Evolutionary conservation across 257 asterid genomes (phyloP).

Genomic region (Phtheirospermum japonicum): DNA sequence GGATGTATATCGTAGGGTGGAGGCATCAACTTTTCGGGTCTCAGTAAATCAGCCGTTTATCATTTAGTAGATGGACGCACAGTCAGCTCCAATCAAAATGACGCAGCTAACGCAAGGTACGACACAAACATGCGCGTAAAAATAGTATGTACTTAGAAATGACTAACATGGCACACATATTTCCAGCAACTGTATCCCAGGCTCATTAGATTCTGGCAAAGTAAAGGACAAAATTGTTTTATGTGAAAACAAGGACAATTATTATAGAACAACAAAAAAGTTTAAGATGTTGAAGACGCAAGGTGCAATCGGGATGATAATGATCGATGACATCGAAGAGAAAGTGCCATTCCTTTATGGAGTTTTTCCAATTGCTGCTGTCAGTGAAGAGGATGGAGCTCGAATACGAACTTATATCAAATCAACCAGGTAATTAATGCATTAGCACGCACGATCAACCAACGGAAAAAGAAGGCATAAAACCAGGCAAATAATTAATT

Average conservation of each 20-base stretch:
- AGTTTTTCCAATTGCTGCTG: conserved; percentile 36
- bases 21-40: conserved; percentile 54
- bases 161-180: background rate
- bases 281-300: conserved; percentile 15
- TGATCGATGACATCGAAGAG: background rate
- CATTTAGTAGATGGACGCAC: conserved; percentile 54
- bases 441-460: too few species aligned
- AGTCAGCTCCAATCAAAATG: conserved; percentile 28
- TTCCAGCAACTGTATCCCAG: conserved; percentile 25
- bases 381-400: conserved; percentile 43
- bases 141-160: background rate
- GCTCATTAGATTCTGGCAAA: conserved; percentile 41
- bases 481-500: conserved; percentile 16
- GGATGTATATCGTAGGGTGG: conserved; percentile 59
- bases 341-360: conserved; percentile 33
- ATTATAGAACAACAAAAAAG: background rate
- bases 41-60: conserved; percentile 44
- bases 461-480: too few species aligned
- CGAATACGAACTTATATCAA: conserved; percentile 50
- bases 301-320: background rate
- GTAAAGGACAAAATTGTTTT: too few species aligned
- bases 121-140: too few species aligned
- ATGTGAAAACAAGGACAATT: conserved; percentile 40
- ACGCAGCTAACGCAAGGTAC: background rate
- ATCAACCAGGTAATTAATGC: too few species aligned